Base-by-base conservation (phyloP, 805 yeast genomes). In the Dipodascus geniculatus region DNA sequence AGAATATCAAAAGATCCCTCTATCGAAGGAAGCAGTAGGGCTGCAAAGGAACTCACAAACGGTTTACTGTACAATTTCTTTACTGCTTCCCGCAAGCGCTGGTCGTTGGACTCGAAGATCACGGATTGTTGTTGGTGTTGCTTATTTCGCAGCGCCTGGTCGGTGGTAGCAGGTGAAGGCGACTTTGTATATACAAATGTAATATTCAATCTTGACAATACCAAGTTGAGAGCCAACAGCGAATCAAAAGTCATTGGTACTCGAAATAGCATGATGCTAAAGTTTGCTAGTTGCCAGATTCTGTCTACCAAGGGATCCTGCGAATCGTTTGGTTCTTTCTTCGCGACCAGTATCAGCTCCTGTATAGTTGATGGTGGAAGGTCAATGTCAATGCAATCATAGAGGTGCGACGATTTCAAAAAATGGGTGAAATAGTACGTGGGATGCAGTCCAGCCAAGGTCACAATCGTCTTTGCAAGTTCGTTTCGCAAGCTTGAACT, bases 1-100 rank as follows among this genome's bases (percentile, higher is more conserved):
- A 60, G 48, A 2, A 31, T 4, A 47, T 54, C 44, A 16, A 54
- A 24, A 31, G 49, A 38, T 4, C 44, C 20, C 4, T 38, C 44
- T 3, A 38, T 38, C 4, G 4, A 3, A 4, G 44, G 44, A 6
- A 38, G 23, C 19, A 54, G 19, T 2, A 53, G 22, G 9, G 22
- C 20, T 23, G 57, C 53, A 1, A 58, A 28, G 19, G 49, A n/a
- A 19, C 16, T 42, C 11, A 58, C 49, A 33, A 58, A 53, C 6
- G 49, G 42, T 23, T 56, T 51, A 11, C 51, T 20, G 44, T 58
- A 58, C 11, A 58, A 52, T 14, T 31, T n/a, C 31, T 48, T 23
- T n/a, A 57, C 33, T 4, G 51, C 8, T n/a, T 23, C 33, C 3
- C 6, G 19, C 14, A 38, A 38, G 4, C 44, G 6, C 14, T 38